A percentile compares a stretch with the other conserved stretches of the same genome.
Evolutionary conservation across 805 yeast genomes (phyloP).

Genomic region (Torulaspora delbrueckii): DNA sequence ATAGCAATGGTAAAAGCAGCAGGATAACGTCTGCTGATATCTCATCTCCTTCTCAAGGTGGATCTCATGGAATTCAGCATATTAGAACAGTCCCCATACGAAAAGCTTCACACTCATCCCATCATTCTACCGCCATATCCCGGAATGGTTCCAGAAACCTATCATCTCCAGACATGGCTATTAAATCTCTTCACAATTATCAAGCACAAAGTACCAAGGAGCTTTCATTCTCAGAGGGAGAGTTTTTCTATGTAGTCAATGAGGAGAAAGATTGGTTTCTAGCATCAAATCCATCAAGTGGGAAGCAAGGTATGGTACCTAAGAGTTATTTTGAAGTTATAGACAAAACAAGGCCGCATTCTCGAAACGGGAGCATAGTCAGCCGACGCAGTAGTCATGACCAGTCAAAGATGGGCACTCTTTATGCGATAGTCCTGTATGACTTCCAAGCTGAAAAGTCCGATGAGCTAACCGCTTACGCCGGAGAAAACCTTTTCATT

Average conservation of each 20-base stretch:
- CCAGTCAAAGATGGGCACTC: conserved; percentile 36
- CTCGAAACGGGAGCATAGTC: conserved; percentile 14
- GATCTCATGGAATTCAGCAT: conserved; percentile 19
- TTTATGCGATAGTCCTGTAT: conserved; percentile 81
- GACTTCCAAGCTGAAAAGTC: conserved; percentile 72
- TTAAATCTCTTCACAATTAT: conserved; percentile 76
- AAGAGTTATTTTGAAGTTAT: conserved; percentile 76
- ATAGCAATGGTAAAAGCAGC: conserved; percentile 25
- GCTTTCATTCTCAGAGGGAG: conserved; percentile 72
- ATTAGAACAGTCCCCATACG: conserved; percentile 26
- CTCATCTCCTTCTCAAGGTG: conserved; percentile 31
- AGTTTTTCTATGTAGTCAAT: conserved; percentile 77
- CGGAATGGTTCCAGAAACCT: conserved; percentile 16
- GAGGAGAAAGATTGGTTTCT: conserved; percentile 74
- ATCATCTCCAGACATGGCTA: conserved; percentile 64
- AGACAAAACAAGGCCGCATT: conserved; percentile 48
- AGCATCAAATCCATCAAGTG: conserved; percentile 80
- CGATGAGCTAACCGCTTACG: conserved; percentile 79
- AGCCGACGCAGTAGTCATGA: conserved; percentile 16
- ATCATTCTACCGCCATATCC: conserved; percentile 16
- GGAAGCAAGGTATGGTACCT: conserved; percentile 82
- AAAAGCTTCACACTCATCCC: conserved; percentile 15
- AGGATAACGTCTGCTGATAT: conserved; percentile 36
- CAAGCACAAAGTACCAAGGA: conserved; percentile 77
- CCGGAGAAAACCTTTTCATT: conserved; percentile 85